Evolutionary conservation across 805 yeast genomes (phyloP).

Genomic region (Teunomyces panamensis): DNA sequence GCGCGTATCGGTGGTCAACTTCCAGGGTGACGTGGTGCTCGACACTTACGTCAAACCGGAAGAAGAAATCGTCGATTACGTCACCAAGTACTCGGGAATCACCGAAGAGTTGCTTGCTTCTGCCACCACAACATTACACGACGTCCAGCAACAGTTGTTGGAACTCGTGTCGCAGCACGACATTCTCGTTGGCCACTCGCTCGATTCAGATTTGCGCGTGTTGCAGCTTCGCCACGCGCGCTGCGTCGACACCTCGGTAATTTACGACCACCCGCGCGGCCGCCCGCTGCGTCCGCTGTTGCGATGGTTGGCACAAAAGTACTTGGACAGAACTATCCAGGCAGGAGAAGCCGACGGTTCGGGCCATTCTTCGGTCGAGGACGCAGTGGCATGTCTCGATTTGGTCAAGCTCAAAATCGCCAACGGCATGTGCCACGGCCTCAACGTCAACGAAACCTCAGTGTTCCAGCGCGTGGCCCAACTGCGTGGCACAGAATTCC

Average conservation of each 20-base stretch:
- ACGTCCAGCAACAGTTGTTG: conserved; percentile 61
- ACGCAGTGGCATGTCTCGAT: conserved; percentile 76
- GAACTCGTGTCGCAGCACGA: conserved; percentile 53
- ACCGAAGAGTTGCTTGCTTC: conserved; percentile 61
- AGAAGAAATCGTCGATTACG: conserved; percentile 71
- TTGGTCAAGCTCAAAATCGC: conserved; percentile 65
- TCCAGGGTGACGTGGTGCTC: conserved; percentile 54
- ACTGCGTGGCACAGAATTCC: conserved; percentile 7
- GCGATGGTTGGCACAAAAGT: conserved; percentile 60
- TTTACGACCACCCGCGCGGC: conserved; percentile 79
- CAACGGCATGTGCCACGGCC: conserved; percentile 68
- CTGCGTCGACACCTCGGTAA: conserved; percentile 76
- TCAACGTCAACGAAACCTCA: conserved; percentile 22
- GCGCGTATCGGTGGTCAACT: conserved; percentile 71
- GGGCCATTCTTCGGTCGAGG: conserved; percentile 83
- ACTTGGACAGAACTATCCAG: conserved; percentile 62
- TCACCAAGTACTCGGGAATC: conserved; percentile 84
- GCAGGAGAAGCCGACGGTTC: conserved; percentile 52
- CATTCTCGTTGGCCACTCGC: conserved; percentile 82
- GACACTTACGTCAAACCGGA: conserved; percentile 80
- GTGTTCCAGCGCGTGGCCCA: conserved; percentile 10
- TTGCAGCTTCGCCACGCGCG: conserved; percentile 68
- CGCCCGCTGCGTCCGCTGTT: conserved; percentile 79
- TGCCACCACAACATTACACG: conserved; percentile 62
- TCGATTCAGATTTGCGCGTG: conserved; percentile 77